Evolutionary conservation across 2,329 filamentous ascomycete genomes (phyloP), one percentile per base, ranked within the genome.

Genomic region (Pestalotiopsis sp.): DNA sequence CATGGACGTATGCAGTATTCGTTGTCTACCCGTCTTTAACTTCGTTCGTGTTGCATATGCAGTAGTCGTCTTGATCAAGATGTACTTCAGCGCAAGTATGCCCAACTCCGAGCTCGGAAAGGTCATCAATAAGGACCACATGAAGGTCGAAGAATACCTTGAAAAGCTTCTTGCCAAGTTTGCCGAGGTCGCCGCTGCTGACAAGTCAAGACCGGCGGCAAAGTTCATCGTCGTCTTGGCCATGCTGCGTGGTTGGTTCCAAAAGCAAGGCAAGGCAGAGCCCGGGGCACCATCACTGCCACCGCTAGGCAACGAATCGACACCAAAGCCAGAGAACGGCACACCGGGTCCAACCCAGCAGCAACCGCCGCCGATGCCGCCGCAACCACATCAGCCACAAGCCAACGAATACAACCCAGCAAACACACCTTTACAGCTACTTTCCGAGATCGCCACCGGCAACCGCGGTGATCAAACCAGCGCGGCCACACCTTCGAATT

Each of bases 31-130:
- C 20, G 90, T 92, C 2, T 90, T 92, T 75, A 89, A 88, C 77
- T 90, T 92, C 74, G 91, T 93, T 17, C 89, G 92, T 36, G 88
- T 93, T 20, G 89, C 91, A 12, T 94, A 93, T 75, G 90, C 89
- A 5, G 86, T 91, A 2, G 90, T 94, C 23, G 88, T 92, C 39
- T 82, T 94, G 49, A 91, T 93, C 77, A 94, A 94, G 78, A 87
- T 94, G 70, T 91, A 91, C 79, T 90, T 92, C 64, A 88, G 90
- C 9, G 89, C 91, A 3, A 87, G 87, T 1, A 85, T 87, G 14
- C 87, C 90, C 0, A 86, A 87, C 56, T 91, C 88, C 17, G 90
- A 91, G 72, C 85, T 95, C 1, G 90, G 89, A n/a, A 87, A 87
- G 69, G 86, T 94, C 20, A 90, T 95, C 71, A 85, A 90, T 72